Conservation (phyloP, 495 filamentous ascomycete species). For the Trichoderma virens region DNA sequence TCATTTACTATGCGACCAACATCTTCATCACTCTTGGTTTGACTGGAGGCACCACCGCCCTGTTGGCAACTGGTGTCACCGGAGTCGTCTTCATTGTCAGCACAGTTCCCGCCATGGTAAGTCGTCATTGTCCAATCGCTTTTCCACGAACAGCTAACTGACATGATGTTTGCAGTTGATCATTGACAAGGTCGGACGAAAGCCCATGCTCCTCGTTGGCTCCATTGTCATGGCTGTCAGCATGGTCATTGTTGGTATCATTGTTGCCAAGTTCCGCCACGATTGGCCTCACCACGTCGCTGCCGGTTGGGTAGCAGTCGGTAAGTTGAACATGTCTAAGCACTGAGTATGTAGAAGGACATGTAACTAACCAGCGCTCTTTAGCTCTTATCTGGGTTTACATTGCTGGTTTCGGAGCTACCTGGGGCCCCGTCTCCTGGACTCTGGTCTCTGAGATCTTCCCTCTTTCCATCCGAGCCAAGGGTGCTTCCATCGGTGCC, state of each 20-base stretch:
- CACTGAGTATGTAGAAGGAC: constrained; percentile 1
- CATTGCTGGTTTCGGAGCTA: constrained; percentile 29
- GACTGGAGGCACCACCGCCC: constrained; percentile 53
- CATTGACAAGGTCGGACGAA: constrained; percentile 56
- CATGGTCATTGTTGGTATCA: constrained; percentile 55
- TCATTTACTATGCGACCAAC: constrained; percentile 28
- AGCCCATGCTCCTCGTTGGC: constrained; percentile 48
- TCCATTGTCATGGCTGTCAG: constrained; percentile 55
- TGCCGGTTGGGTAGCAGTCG: constrained; percentile 43
- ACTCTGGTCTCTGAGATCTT: constrained; percentile 58
- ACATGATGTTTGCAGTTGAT: constrained; percentile 8
- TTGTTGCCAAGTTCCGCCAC: constrained; percentile 42
- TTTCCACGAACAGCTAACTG: neutral
- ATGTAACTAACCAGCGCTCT: neutral
- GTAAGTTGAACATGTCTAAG: constrained; percentile 44
- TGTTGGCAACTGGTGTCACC: constrained; percentile 31
- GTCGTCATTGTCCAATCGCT: neutral
- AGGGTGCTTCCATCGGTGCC: constrained; percentile 28
- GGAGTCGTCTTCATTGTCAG: constrained; percentile 42
- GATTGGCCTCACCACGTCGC: constrained; percentile 23
- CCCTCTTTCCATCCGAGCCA: constrained; percentile 53
- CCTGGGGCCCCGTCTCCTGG: constrained; percentile 39
- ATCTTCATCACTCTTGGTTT: constrained; percentile 45
- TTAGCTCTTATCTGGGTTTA: constrained; percentile 50
- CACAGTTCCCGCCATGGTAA: constrained; percentile 51